phyloP scores from a whole-genome alignment of 2,329 filamentous ascomycete genomes.

The Apiospora kogelbergensis region DNA sequence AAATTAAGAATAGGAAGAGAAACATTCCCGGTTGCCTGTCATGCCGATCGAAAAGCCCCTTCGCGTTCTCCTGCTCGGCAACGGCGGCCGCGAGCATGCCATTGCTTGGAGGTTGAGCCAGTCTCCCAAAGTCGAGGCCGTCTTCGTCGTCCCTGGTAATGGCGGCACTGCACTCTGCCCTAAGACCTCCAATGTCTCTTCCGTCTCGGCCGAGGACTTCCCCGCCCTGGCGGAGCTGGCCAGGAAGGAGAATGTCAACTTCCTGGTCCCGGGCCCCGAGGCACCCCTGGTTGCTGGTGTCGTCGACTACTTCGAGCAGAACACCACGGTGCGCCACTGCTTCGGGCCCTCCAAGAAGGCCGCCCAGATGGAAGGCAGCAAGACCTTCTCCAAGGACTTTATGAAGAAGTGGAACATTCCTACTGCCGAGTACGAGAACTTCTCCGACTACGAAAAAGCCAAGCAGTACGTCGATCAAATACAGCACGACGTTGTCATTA shows the following conservation, averaged over 20 bases:
- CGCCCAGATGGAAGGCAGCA: conserved; percentile 91
- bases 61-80: conserved; percentile 83
- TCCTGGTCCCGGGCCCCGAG: conserved; percentile 89
- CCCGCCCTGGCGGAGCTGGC: conserved; percentile 74
- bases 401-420: conserved; percentile 91
- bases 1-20: neutral
- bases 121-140: conserved; percentile 74
- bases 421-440: conserved; percentile 89
- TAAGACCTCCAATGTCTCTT: conserved; percentile 71
- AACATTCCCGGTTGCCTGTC: neutral
- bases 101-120: conserved; percentile 92
- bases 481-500: conserved; percentile 81
- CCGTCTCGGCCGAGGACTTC: conserved; percentile 75
- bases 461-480: conserved; percentile 71
- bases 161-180: conserved; percentile 74
- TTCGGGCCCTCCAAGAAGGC: conserved; percentile 87
- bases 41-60: conserved; percentile 40
- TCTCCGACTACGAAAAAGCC: conserved; percentile 73
- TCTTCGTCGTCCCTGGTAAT: conserved; percentile 75
- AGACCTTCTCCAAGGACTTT: conserved; percentile 97
- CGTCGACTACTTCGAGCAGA: conserved; percentile 72
- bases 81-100: conserved; percentile 91
- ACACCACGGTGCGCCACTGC: conserved; percentile 65
- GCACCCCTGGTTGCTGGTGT: conserved; percentile 91
- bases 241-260: conserved; percentile 69